Conservation (phyloP, 2,329 filamentous ascomycete genomes). For the Phyllosticta citrichinensis region DNA sequence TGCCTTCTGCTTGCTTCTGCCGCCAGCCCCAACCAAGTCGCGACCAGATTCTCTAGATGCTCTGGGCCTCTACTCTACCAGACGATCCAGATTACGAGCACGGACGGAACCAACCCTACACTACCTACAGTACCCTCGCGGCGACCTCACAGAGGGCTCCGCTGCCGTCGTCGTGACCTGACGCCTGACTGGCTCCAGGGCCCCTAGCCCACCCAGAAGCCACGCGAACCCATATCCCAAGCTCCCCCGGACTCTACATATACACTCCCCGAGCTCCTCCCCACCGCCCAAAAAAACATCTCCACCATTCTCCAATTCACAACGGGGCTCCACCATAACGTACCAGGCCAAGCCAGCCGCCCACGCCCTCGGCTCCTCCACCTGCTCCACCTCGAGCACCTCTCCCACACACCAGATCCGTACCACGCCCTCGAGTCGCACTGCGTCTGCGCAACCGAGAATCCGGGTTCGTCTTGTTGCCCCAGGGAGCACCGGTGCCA, state of each 20-base stretch:
- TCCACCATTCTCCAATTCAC: neutral
- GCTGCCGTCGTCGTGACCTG: neutral
- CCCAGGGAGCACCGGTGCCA: slow-evolving; percentile 23
- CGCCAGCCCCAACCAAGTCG: neutral
- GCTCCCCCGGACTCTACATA: slow-evolving; percentile 31
- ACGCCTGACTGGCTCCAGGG: slow-evolving; percentile 8
- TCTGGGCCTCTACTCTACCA: slow-evolving; percentile 13
- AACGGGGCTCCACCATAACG: neutral
- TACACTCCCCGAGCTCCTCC: slow-evolving; percentile 27
- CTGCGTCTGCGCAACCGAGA: slow-evolving; percentile 39
- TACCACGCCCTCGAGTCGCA: slow-evolving; percentile 31
- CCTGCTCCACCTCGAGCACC: slow-evolving; percentile 3
- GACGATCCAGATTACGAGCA: slow-evolving; percentile 33
- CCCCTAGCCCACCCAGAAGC: slow-evolving; percentile 30
- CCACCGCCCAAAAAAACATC: slow-evolving; percentile 8
- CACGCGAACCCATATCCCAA: slow-evolving; percentile 32
- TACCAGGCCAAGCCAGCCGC: slow-evolving; percentile 22
- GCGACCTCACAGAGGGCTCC: neutral
- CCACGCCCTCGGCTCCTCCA: neutral
- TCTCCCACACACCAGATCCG: slow-evolving; percentile 13
- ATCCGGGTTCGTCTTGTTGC: slow-evolving; percentile 32
- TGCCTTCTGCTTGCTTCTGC: slow-evolving; percentile 2
- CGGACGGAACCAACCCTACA: slow-evolving; percentile 20
- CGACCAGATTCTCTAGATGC: too few relatives aligned
- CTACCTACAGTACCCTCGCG: too few relatives aligned